Evolutionary conservation across 1,284 basidiomycete species (phyloP), one percentile per base, ranked within the genome.

Genomic region (Clitocybe nebularis): DNA sequence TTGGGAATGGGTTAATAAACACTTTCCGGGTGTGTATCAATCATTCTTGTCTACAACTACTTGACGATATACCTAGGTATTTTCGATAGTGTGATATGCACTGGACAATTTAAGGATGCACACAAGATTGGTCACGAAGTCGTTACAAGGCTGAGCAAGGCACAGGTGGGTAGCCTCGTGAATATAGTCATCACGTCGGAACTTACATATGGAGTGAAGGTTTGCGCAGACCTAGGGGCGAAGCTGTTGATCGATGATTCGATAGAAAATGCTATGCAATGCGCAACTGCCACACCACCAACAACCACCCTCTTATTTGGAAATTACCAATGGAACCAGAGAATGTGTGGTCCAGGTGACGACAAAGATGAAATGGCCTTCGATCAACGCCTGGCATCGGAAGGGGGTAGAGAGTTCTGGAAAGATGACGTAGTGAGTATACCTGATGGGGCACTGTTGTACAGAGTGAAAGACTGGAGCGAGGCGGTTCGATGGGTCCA

Each of bases 181-280:
- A 19, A 39, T 25, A 24, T 25, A 30, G 14, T 14, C n/a, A n/a
- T n/a, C n/a, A n/a, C 19, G 11, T 16, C 34, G 17, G 6, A 5
- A 17, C 8, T 23, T 21, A 28, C 3, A 2, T 20, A 13, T 16
- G 14, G 25, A 29, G 9, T 45, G 8, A 36, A 84, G 81, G 75
- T 86, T 34, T 85, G 86, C 57, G 63, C 75, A 38, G 71, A 75
- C 46, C 65, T 88, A 10, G 69, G 72, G 17, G 83, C 85, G 11
- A 66, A 72, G 35, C 59, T 90, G 28, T 64, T 90, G 38, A 79
- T 90, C 44, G 88, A 91, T 63, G 88, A 91, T 64, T 87, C 84
- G 3, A 59, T 80, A 24, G 88, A 90, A 61, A 89, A 91, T 59
- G 83, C 83, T 11, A 53, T 85, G 9, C 72, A 79, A 43, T 79